Percentiles rank a stretch among this genome's conserved stretches.
Evolutionary conservation across 129 eudicot species (phyloP).

Genomic region (Flaveria robusta): DNA sequence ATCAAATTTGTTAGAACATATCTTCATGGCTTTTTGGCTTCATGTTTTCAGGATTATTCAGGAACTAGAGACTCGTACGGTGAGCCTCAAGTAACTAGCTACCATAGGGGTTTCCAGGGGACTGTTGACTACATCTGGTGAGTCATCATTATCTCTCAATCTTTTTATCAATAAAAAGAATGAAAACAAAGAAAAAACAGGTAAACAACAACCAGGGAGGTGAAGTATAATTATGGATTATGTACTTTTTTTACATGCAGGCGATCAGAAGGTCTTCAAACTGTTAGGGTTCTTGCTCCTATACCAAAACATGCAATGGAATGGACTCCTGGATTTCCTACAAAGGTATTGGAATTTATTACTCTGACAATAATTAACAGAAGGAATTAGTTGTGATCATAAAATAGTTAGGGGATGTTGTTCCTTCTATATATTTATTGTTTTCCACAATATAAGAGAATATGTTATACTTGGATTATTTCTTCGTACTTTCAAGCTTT

Average conservation of each 20-base stretch:
- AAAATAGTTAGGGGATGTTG: background rate
- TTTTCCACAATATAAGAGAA: constrained; percentile 5
- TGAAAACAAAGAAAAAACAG: background rate
- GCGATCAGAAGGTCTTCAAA: constrained; percentile 90
- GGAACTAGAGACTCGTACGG: constrained; percentile 82
- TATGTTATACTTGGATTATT: background rate
- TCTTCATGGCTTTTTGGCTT: background rate
- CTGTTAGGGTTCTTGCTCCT: constrained; percentile 85
- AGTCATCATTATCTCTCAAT: constrained; percentile 9
- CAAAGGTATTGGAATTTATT: constrained; percentile 58
- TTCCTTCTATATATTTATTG: background rate
- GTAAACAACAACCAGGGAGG: constrained; percentile 6
- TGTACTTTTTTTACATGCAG: constrained; percentile 43
- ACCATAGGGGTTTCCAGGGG: constrained; percentile 78
- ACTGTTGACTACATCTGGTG: constrained; percentile 97
- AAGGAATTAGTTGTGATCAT: background rate
- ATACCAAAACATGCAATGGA: constrained; percentile 79
- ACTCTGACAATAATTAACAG: background rate
- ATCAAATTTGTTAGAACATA: background rate
- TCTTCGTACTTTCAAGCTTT: background rate
- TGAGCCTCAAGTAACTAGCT: constrained; percentile 90
- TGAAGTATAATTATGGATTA: constrained; percentile 14
- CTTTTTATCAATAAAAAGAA: background rate
- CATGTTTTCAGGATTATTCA: constrained; percentile 56
- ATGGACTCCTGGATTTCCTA: constrained; percentile 85